Percentiles rank a stretch among this genome's conserved stretches.
These are phyloP conservation scores for Circinella umbellata DNA, from an alignment of 371 early-diverging fungal genomes.

Conservation along the genomic window DNA sequence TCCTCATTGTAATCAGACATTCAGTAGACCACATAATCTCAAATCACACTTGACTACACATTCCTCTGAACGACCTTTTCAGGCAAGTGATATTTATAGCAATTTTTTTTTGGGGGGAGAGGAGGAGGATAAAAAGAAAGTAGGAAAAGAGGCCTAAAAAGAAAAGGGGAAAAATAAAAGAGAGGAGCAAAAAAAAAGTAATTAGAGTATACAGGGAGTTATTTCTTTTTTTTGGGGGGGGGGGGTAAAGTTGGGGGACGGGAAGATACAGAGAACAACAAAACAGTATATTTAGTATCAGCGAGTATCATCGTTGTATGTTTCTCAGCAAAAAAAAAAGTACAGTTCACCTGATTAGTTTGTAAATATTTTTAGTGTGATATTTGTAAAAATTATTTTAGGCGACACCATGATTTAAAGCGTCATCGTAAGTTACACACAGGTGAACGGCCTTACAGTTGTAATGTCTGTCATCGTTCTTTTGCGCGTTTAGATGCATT, in stretches of 20 bases:
- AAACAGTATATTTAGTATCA: too few species aligned
- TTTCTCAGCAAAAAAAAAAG: too few species aligned
- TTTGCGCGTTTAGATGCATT: conserved; percentile 75
- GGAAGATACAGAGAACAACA: too few species aligned
- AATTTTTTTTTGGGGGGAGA: conserved; percentile 5
- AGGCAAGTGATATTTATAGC: conserved; percentile 30
- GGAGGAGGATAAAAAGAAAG: too few species aligned
- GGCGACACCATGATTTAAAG: conserved; percentile 68
- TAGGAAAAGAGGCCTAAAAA: not conserved
- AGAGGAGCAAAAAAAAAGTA: too few species aligned
- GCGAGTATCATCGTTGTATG: too few species aligned
- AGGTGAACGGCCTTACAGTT: conserved; percentile 64
- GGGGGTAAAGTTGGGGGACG: not conserved
- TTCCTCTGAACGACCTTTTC: conserved; percentile 48
- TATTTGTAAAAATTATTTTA: conserved; percentile 49
- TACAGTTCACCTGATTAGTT: not conserved
- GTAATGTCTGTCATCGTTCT: conserved; percentile 58
- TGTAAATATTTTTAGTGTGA: conserved; percentile 27
- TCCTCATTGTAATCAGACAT: conserved; percentile 43
- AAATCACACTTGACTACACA: conserved; percentile 55
- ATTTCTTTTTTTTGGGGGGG: not conserved
- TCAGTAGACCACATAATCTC: conserved; percentile 52
- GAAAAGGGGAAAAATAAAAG: not conserved
- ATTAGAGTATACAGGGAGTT: too few species aligned
- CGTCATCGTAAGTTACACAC: conserved; percentile 67